These are phyloP conservation scores for Leucosporidium yakuticum DNA, from an alignment of 768 basidiomycete species.

Conservation along the genomic window DNA sequence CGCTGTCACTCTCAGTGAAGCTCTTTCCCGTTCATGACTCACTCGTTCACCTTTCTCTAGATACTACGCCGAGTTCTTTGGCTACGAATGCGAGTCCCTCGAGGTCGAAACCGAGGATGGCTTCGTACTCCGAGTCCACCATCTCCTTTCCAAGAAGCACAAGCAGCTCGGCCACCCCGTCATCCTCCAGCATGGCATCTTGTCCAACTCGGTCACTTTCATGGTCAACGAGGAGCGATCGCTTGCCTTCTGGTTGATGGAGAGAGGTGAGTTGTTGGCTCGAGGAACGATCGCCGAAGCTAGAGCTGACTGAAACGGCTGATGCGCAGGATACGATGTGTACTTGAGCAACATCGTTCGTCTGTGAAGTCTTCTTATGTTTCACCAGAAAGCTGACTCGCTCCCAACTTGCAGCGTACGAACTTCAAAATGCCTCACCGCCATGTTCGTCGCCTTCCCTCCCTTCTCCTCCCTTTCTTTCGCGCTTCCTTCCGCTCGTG, in stretches of 20 bases:
- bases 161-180: conserved; percentile 43
- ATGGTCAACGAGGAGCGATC: conserved; percentile 50
- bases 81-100: conserved; percentile 47
- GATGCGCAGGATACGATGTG: conserved; percentile 20
- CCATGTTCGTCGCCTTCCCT: conserved; percentile 10
- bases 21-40: background rate
- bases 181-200: conserved; percentile 47
- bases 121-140: conserved; percentile 40
- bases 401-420: conserved; percentile 42
- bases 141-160: conserved; percentile 24
- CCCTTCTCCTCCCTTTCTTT: no score
- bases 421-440: conserved; percentile 47
- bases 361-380: conserved; percentile 34
- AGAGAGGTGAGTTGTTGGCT: conserved; percentile 38
- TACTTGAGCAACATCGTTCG: conserved; percentile 16
- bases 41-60: background rate
- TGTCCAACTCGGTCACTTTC: conserved; percentile 27
- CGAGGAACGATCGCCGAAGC: no score
- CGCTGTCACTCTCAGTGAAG: no score
- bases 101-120: conserved; percentile 50
- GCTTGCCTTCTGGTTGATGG: conserved; percentile 50
- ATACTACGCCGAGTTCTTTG: conserved; percentile 34
- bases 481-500: background rate
- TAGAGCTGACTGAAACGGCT: background rate
- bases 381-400: conserved; percentile 47